These are phyloP conservation scores for Diaporthe sp. DNA, from an alignment of 2,329 filamentous ascomycete species.

Conservation along the genomic window DNA sequence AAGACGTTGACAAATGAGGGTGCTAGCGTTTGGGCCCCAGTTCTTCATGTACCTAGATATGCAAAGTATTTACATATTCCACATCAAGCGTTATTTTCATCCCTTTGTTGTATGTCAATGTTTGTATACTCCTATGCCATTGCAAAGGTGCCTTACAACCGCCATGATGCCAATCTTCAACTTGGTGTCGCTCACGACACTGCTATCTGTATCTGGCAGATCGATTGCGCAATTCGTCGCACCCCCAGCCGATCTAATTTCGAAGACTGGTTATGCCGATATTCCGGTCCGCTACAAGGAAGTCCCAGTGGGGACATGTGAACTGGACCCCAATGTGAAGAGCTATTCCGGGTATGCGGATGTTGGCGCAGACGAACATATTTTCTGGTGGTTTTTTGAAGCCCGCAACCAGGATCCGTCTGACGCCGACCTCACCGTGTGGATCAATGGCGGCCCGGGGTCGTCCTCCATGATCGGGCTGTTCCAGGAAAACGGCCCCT, in stretches of 20 bases:
- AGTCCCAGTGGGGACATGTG: constrained; percentile 57
- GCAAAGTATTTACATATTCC: not conserved
- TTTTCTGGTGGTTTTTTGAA: constrained; percentile 63
- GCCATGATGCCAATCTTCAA: not conserved
- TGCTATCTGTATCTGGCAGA: constrained; percentile 2
- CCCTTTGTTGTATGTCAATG: not conserved
- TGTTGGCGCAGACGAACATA: constrained; percentile 51
- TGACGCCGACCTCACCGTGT: constrained; percentile 59
- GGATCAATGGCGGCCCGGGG: constrained; percentile 65
- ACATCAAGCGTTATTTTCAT: no score
- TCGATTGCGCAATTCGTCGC: constrained; percentile 47
- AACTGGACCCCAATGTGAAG: constrained; percentile 53
- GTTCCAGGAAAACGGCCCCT: constrained; percentile 57
- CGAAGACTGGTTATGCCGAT: constrained; percentile 46
- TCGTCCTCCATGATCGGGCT: constrained; percentile 64
- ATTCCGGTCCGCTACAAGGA: constrained; percentile 59
- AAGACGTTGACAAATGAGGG: not conserved
- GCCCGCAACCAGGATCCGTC: constrained; percentile 54
- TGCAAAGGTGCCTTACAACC: not conserved
- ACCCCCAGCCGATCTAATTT: constrained; percentile 48
- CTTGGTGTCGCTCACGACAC: not conserved
- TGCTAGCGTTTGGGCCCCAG: not conserved
- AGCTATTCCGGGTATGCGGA: constrained; percentile 56
- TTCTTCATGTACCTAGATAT: not conserved
- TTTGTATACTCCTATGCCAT: not conserved